Evolutionary conservation across 2,329 filamentous ascomycete species (phyloP), one percentile per base, ranked within the genome.

Genomic region (Esteya vermicola): DNA sequence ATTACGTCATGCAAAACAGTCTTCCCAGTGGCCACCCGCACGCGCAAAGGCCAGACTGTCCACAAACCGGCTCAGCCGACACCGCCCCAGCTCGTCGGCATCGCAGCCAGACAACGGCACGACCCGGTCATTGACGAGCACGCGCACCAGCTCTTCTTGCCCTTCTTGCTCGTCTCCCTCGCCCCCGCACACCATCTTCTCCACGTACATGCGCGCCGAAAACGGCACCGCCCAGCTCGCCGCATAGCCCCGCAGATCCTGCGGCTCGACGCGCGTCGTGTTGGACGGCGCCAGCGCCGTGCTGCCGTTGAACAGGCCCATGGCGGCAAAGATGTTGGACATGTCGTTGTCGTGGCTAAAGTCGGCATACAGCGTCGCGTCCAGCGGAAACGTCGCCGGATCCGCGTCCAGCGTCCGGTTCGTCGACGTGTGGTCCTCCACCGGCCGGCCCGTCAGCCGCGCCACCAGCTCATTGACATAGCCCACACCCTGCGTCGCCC

Each of bases 281-380:
- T 66, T 68, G 3, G 69, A 65, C 3, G 70, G 65, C 20, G 81
- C 60, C n/a, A 34, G 28, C 19, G 21, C 12, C 54, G 51, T 0
- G 79, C n/a, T 13, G 14, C 10, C 60, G 48, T 86, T 82, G 60
- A 85, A 93, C 21, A 94, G 61, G 0, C 85, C 83, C 47, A 95
- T 54, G 0, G 85, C 85, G 6, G 75, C 76, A 53, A 82, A 82
- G 7, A 93, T 75, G 8, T 72, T 70, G 23, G 73, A 75, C 76
- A 95, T 85, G 53, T 81, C 78, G 56, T 93, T 94, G 59, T 95
- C 88, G 58, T 95, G 88, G 46, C 78, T 84, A 54, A 95, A 94
- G 58, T 95, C 88, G 0, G 85, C 86, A 52, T 93, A 95, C 2
- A 94, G 60, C 10, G 61, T 61, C 33, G 63, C 59, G 45, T 70